Conservation (phyloP, 2,329 filamentous ascomycete genomes). For the Zalaria sp. region DNA sequence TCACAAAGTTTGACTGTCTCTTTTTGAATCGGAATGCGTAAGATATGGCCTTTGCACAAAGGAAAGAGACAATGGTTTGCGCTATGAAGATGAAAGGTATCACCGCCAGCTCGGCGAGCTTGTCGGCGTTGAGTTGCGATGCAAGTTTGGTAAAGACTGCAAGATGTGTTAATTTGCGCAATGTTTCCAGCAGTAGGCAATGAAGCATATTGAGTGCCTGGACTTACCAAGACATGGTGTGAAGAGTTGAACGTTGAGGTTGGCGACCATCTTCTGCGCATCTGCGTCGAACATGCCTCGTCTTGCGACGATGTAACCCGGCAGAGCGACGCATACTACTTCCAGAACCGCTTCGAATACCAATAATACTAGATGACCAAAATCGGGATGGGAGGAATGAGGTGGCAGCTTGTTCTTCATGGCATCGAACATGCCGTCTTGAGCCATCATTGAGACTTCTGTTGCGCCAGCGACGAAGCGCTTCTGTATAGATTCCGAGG, state of each 20-base stretch:
- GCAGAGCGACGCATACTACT: constrained; percentile 86
- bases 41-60: constrained; percentile 56
- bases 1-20: constrained; percentile 83
- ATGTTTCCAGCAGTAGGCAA: neutral
- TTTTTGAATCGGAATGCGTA: constrained; percentile 69
- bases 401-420: constrained; percentile 5
- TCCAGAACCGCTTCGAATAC: constrained; percentile 93
- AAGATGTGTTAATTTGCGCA: neutral
- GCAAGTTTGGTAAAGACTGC: constrained; percentile 92
- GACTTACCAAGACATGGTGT: constrained; percentile 84
- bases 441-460: constrained; percentile 3
- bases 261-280: constrained; percentile 91
- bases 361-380: constrained; percentile 58
- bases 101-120: constrained; percentile 76
- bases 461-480: neutral
- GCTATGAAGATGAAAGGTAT: constrained; percentile 90
- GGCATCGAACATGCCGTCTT: neutral
- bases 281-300: constrained; percentile 90
- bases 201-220: neutral
- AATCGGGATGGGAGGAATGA: constrained; percentile 43
- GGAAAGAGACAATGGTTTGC: constrained; percentile 76
- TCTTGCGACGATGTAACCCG: constrained; percentile 82
- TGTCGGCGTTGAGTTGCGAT: constrained; percentile 82
- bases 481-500: neutral
- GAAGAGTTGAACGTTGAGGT: constrained; percentile 91